These are phyloP conservation scores for Podila verticillata DNA, from an alignment of 192 early-diverging fungal species.

Conservation along the genomic window DNA sequence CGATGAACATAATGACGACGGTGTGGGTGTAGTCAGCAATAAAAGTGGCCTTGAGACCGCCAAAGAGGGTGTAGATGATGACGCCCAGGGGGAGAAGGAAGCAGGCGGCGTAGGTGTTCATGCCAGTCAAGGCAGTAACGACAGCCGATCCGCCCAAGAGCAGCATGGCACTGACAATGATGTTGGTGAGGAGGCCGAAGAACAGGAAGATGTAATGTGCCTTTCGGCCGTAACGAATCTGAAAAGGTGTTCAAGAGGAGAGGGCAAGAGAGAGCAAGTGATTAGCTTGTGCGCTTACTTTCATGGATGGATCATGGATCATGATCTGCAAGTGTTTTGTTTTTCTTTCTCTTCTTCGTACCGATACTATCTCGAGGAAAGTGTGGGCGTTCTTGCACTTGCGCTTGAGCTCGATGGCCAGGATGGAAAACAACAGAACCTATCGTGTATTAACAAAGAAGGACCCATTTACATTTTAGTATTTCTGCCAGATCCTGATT, in stretches of 20 bases:
- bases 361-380: conserved; percentile 73
- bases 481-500: too few relatives aligned
- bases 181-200: conserved; percentile 61
- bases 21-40: conserved; percentile 79
- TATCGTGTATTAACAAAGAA: conserved; percentile 4
- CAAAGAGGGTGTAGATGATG: conserved; percentile 70
- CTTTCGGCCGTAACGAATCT: conserved; percentile 69
- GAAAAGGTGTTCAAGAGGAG: too few relatives aligned
- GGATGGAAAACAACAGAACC: conserved; percentile 75
- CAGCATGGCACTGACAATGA: conserved; percentile 80
- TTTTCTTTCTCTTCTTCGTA: too few relatives aligned
- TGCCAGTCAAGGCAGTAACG: conserved; percentile 70
- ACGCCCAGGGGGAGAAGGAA: conserved; percentile 77
- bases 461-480: background rate
- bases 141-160: conserved; percentile 77
- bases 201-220: conserved; percentile 70
- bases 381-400: conserved; percentile 80
- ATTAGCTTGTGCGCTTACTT: too few relatives aligned
- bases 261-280: too few relatives aligned
- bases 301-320: too few relatives aligned
- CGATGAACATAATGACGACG: conserved; percentile 74
- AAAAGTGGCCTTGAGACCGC: conserved; percentile 81
- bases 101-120: conserved; percentile 69
- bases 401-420: conserved; percentile 79
- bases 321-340: too few relatives aligned